Evolutionary conservation across 352 stramenopile genomes (phyloP), one percentile per base, ranked within the genome.

Genomic region (Globisporangium barbulae): DNA sequence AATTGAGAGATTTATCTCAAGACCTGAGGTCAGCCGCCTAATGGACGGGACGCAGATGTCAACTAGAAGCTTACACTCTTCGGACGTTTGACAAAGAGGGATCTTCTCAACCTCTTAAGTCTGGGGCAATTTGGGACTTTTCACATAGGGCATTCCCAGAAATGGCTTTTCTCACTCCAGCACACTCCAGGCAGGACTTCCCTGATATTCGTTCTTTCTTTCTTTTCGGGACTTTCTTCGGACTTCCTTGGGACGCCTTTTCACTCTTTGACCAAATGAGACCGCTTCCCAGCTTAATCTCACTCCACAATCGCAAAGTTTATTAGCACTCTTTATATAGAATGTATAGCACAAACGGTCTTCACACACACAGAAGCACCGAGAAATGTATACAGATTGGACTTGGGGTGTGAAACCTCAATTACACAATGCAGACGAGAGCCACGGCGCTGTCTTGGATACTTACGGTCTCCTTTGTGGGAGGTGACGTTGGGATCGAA

Each of bases 181-280:
- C 5, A 48, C 42, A 25, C 42, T 48, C 42, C 42, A 48, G 42
- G 5, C 17, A 19, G 42, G 42, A 48, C 42, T 22, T 22, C 42
- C 42, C 42, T 48, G 42, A 48, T 48, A 48, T 48, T 48, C 17
- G 19, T 48, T 48, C 42, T 48, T 48, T 48, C 42, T 48, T 47
- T 47, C 33, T 39, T 39, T 39, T 39, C 8, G 35, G 35, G 35
- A 13, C 41, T 47, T 47, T 44, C 39, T 47, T 47, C 2, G 35
- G 35, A 13, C 41, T 47, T 47, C n/a, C 39, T 47, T 47, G 41
- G 42, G 42, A 48, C 42, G 42, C 42, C 42, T 12, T 3, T 48
- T 48, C 22, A 48, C 42, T 48, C 42, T 48, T 48, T 48, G 42
- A 25, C 17, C 19, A 48, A 48, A 22, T 48, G 42, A 48, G 17